These are phyloP conservation scores for Dendrocalamus sinicus DNA, from an alignment of 176 grass and related monocot genomes.

Conservation along the genomic window DNA sequence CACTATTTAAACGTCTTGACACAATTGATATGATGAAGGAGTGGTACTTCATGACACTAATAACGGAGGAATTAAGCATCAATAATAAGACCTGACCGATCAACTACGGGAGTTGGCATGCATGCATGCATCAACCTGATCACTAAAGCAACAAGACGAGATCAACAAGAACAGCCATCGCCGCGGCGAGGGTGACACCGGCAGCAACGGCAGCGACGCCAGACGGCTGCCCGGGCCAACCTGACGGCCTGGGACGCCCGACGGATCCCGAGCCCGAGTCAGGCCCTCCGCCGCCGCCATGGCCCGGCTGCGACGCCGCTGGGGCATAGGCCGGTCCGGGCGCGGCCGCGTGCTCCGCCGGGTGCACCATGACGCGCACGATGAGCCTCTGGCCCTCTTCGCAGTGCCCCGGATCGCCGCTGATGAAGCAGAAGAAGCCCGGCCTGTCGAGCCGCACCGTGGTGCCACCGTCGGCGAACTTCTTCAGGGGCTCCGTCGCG, in stretches of 20 bases:
- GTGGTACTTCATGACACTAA: background rate
- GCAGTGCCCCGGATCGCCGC: constrained; percentile 71
- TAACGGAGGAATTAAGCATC: background rate
- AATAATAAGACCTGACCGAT: background rate
- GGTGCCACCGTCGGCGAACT: constrained; percentile 60
- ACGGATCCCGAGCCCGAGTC: background rate
- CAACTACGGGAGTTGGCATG: background rate
- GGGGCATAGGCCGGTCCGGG: constrained; percentile 15
- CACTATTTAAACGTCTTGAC: background rate
- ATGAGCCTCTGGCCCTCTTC: constrained; percentile 65
- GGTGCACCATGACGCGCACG: constrained; percentile 70
- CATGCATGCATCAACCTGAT: background rate
- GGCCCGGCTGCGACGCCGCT: background rate
- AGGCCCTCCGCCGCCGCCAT: background rate
- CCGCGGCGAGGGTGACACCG: background rate
- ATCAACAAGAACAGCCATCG: background rate
- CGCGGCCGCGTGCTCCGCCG: background rate
- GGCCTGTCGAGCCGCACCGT: constrained; percentile 54
- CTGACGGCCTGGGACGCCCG: background rate
- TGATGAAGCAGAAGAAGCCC: constrained; percentile 90
- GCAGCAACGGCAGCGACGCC: background rate
- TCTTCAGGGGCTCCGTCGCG: constrained; percentile 41
- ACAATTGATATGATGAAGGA: background rate
- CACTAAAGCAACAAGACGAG: constrained; percentile 31
- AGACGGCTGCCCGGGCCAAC: background rate